Evolutionary conservation across 352 stramenopile genomes (phyloP).

Genomic region (Blastocystis sp.): DNA sequence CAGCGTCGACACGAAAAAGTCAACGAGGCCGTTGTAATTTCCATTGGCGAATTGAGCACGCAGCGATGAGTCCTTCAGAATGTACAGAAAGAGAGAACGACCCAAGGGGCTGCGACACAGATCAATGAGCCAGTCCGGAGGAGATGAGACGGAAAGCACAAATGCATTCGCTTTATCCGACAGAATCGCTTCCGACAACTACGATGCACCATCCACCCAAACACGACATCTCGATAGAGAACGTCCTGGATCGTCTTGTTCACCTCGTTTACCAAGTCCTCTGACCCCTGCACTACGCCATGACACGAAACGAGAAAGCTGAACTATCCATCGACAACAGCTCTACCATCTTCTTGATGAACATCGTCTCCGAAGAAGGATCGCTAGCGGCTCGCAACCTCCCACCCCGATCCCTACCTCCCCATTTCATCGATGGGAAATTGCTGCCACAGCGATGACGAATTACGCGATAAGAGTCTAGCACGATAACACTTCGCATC

Average conservation of each 20-base stretch:
- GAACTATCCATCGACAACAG: background rate
- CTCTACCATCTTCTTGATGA: background rate
- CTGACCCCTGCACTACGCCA: background rate
- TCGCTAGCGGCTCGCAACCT: background rate
- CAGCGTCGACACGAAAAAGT: conserved; percentile 20
- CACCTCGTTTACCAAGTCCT: background rate
- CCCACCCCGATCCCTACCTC: background rate
- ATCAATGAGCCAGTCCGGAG: background rate
- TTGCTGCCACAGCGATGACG: background rate
- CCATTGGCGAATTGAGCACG: background rate
- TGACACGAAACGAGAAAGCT: background rate
- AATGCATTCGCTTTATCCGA: conserved; percentile 20
- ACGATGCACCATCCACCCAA: background rate
- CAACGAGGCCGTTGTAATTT: conserved; percentile 20
- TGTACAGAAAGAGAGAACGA: conserved; percentile 9
- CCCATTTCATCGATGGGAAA: conserved; percentile 11
- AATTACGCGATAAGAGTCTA: background rate
- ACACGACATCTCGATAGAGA: background rate
- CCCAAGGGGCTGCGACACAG: conserved; percentile 28
- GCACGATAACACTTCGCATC: background rate
- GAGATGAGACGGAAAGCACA: background rate
- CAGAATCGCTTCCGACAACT: conserved; percentile 19
- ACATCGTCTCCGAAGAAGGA: background rate
- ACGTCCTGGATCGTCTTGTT: conserved; percentile 15
- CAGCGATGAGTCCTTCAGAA: background rate